Conservation (phyloP, 345 rosid genomes). For the Populus simonii region DNA sequence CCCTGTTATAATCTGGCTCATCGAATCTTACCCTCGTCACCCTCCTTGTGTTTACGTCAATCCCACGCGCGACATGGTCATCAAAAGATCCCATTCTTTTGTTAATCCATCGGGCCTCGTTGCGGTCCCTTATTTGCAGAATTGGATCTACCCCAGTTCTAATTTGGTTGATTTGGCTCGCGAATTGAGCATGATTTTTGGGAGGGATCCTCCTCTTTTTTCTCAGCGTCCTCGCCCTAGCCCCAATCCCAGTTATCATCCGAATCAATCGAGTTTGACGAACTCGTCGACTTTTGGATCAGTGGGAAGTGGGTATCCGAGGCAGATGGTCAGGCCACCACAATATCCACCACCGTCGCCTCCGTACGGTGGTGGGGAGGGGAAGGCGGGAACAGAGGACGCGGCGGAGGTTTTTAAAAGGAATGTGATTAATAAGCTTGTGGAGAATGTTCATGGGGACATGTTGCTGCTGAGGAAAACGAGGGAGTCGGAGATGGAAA, state of each 20-base stretch:
- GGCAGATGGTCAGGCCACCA: constrained; percentile 28
- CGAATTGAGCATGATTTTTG: constrained; percentile 48
- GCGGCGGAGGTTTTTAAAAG: constrained; percentile 65
- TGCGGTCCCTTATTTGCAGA: constrained; percentile 68
- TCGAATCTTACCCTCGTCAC: constrained; percentile 78
- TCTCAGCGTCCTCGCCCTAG: constrained; percentile 51
- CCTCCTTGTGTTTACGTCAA: constrained; percentile 86
- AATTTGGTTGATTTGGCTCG: constrained; percentile 66
- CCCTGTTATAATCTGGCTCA: constrained; percentile 87
- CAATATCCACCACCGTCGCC: constrained; percentile 77
- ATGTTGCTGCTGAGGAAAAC: constrained; percentile 50
- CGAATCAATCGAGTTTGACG: constrained; percentile 18
- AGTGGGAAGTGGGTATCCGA: constrained; percentile 10
- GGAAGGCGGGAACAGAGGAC: constrained; percentile 47
- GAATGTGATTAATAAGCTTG: constrained; percentile 67
- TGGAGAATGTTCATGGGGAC: constrained; percentile 64
- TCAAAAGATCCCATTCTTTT: constrained; percentile 75
- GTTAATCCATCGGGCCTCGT: constrained; percentile 89
- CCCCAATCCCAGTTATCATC: constrained; percentile 21
- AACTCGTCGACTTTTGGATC: constrained; percentile 37
- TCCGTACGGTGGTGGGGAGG: constrained; percentile 36
- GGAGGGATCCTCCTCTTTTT: constrained; percentile 82
- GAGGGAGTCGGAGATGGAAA: constrained; percentile 80
- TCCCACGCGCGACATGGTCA: constrained; percentile 94
- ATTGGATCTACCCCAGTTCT: constrained; percentile 83